These are phyloP conservation scores for Ceratobasidium sp. DNA, from an alignment of 1,284 basidiomycete genomes.

Conservation along the genomic window DNA sequence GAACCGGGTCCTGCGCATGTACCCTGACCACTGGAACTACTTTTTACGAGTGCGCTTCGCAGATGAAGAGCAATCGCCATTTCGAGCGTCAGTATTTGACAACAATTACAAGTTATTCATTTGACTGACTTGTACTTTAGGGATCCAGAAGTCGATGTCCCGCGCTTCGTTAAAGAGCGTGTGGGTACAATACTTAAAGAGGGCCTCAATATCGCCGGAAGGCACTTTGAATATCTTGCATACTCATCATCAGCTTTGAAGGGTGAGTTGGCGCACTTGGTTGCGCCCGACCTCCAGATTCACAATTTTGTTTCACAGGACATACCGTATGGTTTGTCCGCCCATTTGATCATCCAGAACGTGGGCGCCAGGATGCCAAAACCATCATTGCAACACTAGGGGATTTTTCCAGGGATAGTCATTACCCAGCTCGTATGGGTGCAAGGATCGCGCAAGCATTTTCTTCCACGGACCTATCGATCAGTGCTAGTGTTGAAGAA, in stretches of 20 bases:
- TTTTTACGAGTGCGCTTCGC: slow-evolving; percentile 70
- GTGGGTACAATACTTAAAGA: slow-evolving; percentile 55
- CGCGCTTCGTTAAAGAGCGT: slow-evolving; percentile 55
- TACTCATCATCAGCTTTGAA: slow-evolving; percentile 61
- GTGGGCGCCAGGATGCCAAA: slow-evolving; percentile 51
- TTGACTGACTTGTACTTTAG: slow-evolving; percentile 23
- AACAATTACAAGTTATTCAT: background rate
- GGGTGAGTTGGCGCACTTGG: background rate
- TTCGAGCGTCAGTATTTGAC: slow-evolving; percentile 50
- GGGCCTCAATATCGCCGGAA: slow-evolving; percentile 59
- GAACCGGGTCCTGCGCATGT: slow-evolving; percentile 59
- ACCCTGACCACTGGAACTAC: slow-evolving; percentile 55
- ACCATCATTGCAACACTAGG: slow-evolving; percentile 62
- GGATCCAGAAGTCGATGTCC: slow-evolving; percentile 60
- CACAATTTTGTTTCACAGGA: background rate
- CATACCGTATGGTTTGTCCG: slow-evolving; percentile 66
- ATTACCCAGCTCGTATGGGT: slow-evolving; percentile 70
- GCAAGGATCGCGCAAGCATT: slow-evolving; percentile 74
- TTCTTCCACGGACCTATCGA: slow-evolving; percentile 68
- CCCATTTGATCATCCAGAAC: slow-evolving; percentile 53
- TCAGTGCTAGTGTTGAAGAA: slow-evolving; percentile 61
- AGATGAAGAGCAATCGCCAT: slow-evolving; percentile 61
- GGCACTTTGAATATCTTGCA: slow-evolving; percentile 62
- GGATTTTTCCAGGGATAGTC: slow-evolving; percentile 56
- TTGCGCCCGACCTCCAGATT: background rate